These are phyloP conservation scores for Zea luxurians DNA, from an alignment of 176 grass and related monocot species.

Conservation along the genomic window DNA sequence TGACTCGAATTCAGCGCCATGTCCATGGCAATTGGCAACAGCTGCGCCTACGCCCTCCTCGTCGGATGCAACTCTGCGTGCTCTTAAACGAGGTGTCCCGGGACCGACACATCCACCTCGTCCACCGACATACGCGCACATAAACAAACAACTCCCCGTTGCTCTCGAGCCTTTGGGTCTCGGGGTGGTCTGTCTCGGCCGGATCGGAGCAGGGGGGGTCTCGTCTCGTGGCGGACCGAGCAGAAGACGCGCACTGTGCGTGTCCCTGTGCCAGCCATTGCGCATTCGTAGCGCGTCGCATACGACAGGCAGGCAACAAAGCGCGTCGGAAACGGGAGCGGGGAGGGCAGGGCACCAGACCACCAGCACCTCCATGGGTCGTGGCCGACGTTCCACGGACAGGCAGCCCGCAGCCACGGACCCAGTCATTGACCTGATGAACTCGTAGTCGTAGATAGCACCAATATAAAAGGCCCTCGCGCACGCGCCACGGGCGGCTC, in stretches of 20 bases:
- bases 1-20: no score
- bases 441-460: background rate
- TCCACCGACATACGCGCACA: background rate
- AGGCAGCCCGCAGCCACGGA: background rate
- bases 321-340: background rate
- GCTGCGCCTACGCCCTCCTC: no score
- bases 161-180: background rate
- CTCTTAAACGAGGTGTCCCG: background rate
- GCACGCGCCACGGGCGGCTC: background rate
- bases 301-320: background rate
- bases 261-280: background rate
- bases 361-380: background rate
- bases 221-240: background rate
- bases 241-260: background rate
- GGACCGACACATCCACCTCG: constrained; percentile 26
- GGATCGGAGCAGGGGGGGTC: background rate
- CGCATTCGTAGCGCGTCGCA: background rate
- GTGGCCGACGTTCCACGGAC: background rate
- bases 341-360: background rate
- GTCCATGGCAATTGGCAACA: no score
- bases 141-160: background rate
- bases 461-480: background rate
- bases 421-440: background rate
- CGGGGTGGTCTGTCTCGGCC: background rate
- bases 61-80: no score